Evolutionary conservation across 2,329 filamentous ascomycete species (phyloP).

Genomic region (Pestalotiopsis sp.): DNA sequence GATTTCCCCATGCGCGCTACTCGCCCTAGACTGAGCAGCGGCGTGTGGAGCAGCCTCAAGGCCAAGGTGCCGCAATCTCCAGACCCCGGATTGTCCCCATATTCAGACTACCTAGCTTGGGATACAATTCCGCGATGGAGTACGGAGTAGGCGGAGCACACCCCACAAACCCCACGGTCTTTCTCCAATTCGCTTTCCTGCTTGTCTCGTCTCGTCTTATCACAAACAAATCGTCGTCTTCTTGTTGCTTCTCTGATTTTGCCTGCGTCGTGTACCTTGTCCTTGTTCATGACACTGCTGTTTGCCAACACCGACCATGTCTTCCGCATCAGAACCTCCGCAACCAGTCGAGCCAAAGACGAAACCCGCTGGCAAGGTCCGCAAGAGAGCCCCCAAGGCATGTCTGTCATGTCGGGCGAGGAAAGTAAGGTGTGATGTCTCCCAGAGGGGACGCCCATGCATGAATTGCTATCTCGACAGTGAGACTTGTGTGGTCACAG

Average conservation of each 20-base stretch:
- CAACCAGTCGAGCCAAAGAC: constrained; percentile 32
- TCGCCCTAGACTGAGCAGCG: not conserved
- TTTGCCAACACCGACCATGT: constrained; percentile 1
- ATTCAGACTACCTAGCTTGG: not conserved
- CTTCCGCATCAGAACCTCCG: constrained; percentile 18
- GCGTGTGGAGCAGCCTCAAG: constrained; percentile 9
- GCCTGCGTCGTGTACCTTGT: constrained; percentile 3
- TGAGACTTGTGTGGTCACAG: constrained; percentile 44
- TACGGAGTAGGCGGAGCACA: constrained; percentile 15
- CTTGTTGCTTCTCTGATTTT: constrained; percentile 12
- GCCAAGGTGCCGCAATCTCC: not conserved
- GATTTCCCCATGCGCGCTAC: not conserved
- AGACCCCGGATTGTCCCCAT: constrained; percentile 8
- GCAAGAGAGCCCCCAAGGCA: constrained; percentile 52
- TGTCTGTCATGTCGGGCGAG: constrained; percentile 53
- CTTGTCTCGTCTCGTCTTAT: not conserved
- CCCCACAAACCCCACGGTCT: constrained; percentile 25
- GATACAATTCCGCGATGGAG: constrained; percentile 12
- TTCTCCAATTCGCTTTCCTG: constrained; percentile 21
- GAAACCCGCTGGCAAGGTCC: constrained; percentile 33
- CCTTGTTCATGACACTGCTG: not conserved
- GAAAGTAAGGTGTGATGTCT: constrained; percentile 54
- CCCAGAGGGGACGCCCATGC: constrained; percentile 49
- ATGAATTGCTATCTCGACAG: constrained; percentile 56
- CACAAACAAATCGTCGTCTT: constrained; percentile 16